Conservation (phyloP, 306 rosid genomes). For the Notholithocarpus densiflorus region DNA sequence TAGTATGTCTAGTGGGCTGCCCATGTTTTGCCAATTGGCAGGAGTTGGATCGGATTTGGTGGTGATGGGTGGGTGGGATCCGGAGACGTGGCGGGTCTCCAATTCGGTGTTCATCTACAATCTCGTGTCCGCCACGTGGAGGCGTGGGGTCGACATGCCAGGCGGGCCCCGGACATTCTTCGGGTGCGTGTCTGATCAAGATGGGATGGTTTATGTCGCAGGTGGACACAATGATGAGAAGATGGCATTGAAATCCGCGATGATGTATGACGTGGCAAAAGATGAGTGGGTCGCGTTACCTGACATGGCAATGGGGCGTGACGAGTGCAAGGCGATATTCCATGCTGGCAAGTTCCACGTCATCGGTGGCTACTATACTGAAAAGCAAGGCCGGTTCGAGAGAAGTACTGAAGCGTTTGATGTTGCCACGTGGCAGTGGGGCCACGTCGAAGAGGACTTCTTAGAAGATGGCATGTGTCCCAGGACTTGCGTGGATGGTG, state of each 20-base stretch:
- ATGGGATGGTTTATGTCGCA: conserved; percentile 38
- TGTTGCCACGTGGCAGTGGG: conserved; percentile 48
- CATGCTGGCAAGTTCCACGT: conserved; percentile 27
- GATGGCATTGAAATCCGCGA: conserved; percentile 54
- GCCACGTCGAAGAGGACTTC: conserved; percentile 21
- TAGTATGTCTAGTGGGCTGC: conserved; percentile 35
- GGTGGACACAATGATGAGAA: conserved; percentile 77
- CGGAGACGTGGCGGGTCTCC: conserved; percentile 52
- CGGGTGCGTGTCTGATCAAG: conserved; percentile 44
- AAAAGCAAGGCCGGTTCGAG: conserved; percentile 64
- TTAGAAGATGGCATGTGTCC: conserved; percentile 49
- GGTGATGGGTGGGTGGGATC: conserved; percentile 76
- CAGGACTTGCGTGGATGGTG: conserved; percentile 32
- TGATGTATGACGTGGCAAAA: conserved; percentile 45
- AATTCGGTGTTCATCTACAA: conserved; percentile 53
- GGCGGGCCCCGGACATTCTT: conserved; percentile 60
- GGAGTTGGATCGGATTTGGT: conserved; percentile 54
- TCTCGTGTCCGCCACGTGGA: conserved; percentile 48
- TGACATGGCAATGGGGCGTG: conserved; percentile 60
- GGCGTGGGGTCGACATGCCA: conserved; percentile 65
- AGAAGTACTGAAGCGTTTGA: conserved; percentile 51
- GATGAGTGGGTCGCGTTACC: conserved; percentile 50
- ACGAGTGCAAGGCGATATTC: conserved; percentile 61
- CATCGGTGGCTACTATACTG: conserved; percentile 64
- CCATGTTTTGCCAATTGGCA: conserved; percentile 60